phyloP scores from a whole-genome alignment of 108 stramenopile genomes.

The Nitzschia putrida region DNA sequence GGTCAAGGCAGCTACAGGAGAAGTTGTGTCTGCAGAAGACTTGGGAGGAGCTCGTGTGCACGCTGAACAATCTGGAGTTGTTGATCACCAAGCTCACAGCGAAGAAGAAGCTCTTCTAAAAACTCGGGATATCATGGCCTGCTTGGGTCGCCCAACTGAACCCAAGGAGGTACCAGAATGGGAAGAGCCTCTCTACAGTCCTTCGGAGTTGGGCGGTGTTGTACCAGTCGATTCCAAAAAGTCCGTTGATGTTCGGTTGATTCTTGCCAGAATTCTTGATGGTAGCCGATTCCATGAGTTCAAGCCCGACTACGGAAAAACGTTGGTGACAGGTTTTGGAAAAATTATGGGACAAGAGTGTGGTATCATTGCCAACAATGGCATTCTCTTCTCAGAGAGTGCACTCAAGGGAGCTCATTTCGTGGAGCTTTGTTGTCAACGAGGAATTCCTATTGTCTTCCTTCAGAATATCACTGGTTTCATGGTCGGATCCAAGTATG shows the following conservation, averaged over 20 bases:
- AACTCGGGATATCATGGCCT: slow-evolving; percentile 81
- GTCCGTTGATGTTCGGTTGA: slow-evolving; percentile 93
- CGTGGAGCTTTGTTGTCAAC: slow-evolving; percentile 96
- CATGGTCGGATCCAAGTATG: slow-evolving; percentile 96
- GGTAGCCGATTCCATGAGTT: slow-evolving; percentile 97
- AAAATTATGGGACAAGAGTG: slow-evolving; percentile 91
- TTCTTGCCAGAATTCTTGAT: slow-evolving; percentile 93
- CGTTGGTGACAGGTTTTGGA: slow-evolving; percentile 95
- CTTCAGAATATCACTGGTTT: slow-evolving; percentile 98
- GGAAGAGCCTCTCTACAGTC: slow-evolving; percentile 90
- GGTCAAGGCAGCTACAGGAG: slow-evolving; percentile 97
- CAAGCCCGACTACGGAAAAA: slow-evolving; percentile 93
- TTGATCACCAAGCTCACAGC: slow-evolving; percentile 91
- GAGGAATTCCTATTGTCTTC: slow-evolving; percentile 94
- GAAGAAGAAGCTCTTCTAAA: slow-evolving; percentile 89
- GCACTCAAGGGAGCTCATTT: slow-evolving; percentile 96
- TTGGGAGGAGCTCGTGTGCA: slow-evolving; percentile 96
- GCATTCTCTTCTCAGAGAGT: slow-evolving; percentile 92
- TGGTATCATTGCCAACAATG: slow-evolving; percentile 98
- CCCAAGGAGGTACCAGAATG: slow-evolving; percentile 26
- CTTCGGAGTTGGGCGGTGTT: slow-evolving; percentile 87
- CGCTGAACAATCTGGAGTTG: slow-evolving; percentile 87
- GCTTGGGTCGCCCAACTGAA: slow-evolving; percentile 43
- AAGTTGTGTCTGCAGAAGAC: slow-evolving; percentile 94
- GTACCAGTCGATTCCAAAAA: slow-evolving; percentile 91